phyloP scores from a whole-genome alignment of 108 stramenopile species.

The Cyclotella sp. region DNA sequence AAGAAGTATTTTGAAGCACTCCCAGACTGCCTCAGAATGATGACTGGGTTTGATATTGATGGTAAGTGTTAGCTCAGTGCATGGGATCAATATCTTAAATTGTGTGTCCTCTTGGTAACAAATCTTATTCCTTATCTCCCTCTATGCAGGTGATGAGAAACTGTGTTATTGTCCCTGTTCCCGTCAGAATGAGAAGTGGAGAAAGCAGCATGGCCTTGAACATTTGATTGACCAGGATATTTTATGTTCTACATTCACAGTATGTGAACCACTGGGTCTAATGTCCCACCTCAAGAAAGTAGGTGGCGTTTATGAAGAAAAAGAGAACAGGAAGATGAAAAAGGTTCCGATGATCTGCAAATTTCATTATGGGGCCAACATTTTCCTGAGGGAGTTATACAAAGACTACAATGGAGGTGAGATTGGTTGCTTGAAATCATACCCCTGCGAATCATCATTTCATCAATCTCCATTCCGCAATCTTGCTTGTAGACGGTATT shows the following conservation, averaged over 20 bases:
- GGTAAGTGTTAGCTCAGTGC: neutral
- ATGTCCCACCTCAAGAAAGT: conserved; percentile 12
- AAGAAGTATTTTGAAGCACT: neutral
- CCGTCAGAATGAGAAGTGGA: neutral
- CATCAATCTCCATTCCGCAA: neutral
- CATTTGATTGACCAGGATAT: neutral
- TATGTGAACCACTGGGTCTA: conserved; percentile 4
- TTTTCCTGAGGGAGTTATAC: conserved; percentile 6
- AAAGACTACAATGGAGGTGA: conserved; percentile 22
- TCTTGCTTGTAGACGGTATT: neutral
- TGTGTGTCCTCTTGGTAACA: neutral
- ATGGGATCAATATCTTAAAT: neutral
- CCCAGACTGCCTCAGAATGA: neutral
- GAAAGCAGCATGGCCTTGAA: neutral
- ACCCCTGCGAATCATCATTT: neutral
- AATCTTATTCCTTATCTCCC: neutral
- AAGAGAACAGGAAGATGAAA: neutral
- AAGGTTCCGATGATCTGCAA: conserved; percentile 1
- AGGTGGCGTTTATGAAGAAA: conserved; percentile 7
- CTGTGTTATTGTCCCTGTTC: neutral
- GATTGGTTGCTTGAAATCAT: neutral
- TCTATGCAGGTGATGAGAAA: neutral
- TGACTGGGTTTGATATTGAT: neutral
- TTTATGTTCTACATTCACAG: neutral
- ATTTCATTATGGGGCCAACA: conserved; percentile 7